Conservation (phyloP, 106 monocot species). For the Iris macrosiphon region DNA sequence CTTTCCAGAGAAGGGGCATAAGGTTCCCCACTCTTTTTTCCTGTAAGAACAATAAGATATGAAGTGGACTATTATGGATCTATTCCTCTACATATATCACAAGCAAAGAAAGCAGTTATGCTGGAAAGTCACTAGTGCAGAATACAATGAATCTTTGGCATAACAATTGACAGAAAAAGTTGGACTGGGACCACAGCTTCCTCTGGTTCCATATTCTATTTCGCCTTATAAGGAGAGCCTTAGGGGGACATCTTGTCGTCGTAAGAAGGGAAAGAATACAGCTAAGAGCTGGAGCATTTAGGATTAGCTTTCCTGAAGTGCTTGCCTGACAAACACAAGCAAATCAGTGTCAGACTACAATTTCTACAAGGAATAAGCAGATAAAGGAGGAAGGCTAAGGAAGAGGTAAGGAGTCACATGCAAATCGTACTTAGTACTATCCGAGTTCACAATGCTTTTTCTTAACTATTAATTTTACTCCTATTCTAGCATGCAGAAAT, state of each 20-base stretch:
- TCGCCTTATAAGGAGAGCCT: constrained; percentile 4
- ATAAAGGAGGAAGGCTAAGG: not conserved
- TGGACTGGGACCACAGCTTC: no score
- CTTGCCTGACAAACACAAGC: not conserved
- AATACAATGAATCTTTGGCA: constrained; percentile 10
- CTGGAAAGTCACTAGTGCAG: constrained; percentile 21
- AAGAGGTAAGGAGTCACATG: not conserved
- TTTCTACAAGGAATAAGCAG: not conserved
- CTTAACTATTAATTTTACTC: not conserved
- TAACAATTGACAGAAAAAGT: constrained; percentile 23
- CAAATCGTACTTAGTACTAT: not conserved
- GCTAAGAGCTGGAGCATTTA: constrained; percentile 4
- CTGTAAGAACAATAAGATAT: not conserved
- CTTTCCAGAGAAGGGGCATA: not conserved
- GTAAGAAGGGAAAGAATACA: not conserved
- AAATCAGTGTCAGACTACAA: constrained; percentile 4
- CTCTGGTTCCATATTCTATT: constrained; percentile 10
- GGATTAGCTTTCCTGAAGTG: not conserved
- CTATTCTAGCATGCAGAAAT: not conserved
- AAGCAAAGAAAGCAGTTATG: not conserved
- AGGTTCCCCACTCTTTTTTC: constrained; percentile 28
- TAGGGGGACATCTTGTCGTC: not conserved
- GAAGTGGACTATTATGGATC: no score
- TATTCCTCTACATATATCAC: constrained; percentile 1
- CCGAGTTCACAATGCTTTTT: not conserved